Evolutionary conservation across 352 stramenopile species (phyloP).

Genomic region (Globisporangium parvum): DNA sequence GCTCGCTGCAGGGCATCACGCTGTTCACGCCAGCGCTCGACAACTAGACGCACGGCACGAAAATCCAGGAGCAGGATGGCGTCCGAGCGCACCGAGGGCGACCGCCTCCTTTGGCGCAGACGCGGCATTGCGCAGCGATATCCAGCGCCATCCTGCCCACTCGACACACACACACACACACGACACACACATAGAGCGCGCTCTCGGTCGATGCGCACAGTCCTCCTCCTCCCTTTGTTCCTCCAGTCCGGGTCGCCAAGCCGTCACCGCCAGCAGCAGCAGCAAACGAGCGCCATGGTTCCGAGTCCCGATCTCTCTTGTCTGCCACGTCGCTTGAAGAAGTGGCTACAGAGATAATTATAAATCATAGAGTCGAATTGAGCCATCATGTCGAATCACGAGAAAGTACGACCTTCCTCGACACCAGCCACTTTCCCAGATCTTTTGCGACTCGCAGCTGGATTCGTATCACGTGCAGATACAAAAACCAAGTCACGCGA

Average conservation of each 20-base stretch:
- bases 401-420: not conserved
- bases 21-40: slow-evolving; percentile 17
- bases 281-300: no score
- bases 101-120: not conserved
- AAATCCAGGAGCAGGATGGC: slow-evolving; percentile 3
- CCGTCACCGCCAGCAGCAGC: no score
- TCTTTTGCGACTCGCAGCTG: not conserved
- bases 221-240: no score
- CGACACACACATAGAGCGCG: not conserved
- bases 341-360: not conserved
- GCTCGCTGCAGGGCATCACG: slow-evolving; percentile 11
- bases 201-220: no score
- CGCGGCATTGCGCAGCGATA: not conserved
- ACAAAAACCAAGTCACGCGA: slow-evolving; percentile 17
- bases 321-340: not conserved
- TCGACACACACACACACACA: not conserved
- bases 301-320: no score
- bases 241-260: no score
- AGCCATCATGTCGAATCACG: not conserved
- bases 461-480: not conserved
- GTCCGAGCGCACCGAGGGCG: not conserved
- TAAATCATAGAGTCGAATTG: not conserved
- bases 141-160: not conserved
- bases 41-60: slow-evolving; percentile 2
- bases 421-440: not conserved